A percentile compares a stretch with the other conserved stretches of the same genome.
Evolutionary conservation across 2,329 filamentous ascomycete genomes (phyloP).

Genomic region (Colletotrichum eleusines): DNA sequence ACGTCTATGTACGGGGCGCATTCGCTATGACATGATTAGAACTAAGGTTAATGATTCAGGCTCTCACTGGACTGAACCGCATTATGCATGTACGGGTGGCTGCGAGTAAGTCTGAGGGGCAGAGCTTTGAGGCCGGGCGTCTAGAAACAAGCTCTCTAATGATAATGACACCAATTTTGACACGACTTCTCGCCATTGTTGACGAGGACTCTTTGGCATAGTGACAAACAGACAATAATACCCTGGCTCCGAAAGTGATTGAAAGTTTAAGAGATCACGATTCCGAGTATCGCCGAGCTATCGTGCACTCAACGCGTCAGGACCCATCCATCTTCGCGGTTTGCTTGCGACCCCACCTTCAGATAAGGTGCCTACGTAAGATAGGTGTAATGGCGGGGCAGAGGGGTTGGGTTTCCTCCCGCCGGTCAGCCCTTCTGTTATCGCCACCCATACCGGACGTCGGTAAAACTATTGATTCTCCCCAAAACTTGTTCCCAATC

Average conservation of each 20-base stretch:
- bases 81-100: slow-evolving; percentile 36
- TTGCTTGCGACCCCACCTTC: slow-evolving; percentile 35
- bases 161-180: slow-evolving; percentile 38
- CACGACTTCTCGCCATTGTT: not conserved
- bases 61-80: slow-evolving; percentile 20
- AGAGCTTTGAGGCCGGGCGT: slow-evolving; percentile 22
- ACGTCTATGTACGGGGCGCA: slow-evolving; percentile 25
- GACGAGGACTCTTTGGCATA: not conserved
- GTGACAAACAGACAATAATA: not conserved
- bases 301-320: slow-evolving; percentile 38
- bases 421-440: slow-evolving; percentile 3
- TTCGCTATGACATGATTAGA: slow-evolving; percentile 37
- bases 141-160: slow-evolving; percentile 34
- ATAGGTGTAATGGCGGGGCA: slow-evolving; percentile 35
- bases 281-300: slow-evolving; percentile 20
- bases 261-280: not conserved
- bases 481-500: not conserved
- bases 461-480: not conserved
- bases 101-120: slow-evolving; percentile 1
- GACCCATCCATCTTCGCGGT: slow-evolving; percentile 40
- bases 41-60: slow-evolving; percentile 6
- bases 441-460: slow-evolving; percentile 13
- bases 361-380: not conserved
- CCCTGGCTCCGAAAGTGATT: not conserved
- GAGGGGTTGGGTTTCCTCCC: slow-evolving; percentile 3